These are phyloP conservation scores for Lyophyllum decastes DNA, from an alignment of 768 basidiomycete species.

Conservation along the genomic window DNA sequence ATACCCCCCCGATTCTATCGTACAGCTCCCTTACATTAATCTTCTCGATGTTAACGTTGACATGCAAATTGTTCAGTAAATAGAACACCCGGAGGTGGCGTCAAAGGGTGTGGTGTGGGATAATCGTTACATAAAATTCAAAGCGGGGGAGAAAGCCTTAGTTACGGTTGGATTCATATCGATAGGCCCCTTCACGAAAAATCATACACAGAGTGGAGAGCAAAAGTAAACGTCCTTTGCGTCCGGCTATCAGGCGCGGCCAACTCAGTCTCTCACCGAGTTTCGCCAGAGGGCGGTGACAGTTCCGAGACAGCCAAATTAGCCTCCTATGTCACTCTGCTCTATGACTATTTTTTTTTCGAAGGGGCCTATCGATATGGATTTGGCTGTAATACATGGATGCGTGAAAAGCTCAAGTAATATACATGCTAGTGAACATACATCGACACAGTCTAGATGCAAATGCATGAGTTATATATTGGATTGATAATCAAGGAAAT, in stretches of 20 bases:
- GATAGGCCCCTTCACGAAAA: no score
- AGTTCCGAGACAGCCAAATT: no score
- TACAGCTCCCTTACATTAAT: constrained; percentile 13
- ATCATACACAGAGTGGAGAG: no score
- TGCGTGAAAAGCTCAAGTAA: constrained; percentile 12
- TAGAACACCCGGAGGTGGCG: no score
- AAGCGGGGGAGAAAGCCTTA: constrained; percentile 3
- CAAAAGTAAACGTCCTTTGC: no score
- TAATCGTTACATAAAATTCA: neutral
- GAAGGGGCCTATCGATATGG: no score
- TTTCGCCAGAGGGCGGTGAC: no score
- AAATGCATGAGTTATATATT: constrained; percentile 12
- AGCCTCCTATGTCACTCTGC: no score
- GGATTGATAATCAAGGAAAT: constrained; percentile 1
- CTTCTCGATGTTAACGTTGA: neutral
- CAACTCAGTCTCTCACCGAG: no score
- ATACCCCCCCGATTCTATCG: constrained; percentile 18
- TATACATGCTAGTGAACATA: constrained; percentile 15
- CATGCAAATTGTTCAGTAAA: neutral
- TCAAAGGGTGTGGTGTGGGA: neutral
- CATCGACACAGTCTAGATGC: constrained; percentile 7
- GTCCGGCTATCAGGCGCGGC: no score
- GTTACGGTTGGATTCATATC: no score
- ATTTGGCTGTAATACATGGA: constrained; percentile 20
- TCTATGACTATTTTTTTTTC: no score